These are phyloP conservation scores for Tetrapyrgos nigripes DNA, from an alignment of 1,284 basidiomycete species.

Conservation along the genomic window DNA sequence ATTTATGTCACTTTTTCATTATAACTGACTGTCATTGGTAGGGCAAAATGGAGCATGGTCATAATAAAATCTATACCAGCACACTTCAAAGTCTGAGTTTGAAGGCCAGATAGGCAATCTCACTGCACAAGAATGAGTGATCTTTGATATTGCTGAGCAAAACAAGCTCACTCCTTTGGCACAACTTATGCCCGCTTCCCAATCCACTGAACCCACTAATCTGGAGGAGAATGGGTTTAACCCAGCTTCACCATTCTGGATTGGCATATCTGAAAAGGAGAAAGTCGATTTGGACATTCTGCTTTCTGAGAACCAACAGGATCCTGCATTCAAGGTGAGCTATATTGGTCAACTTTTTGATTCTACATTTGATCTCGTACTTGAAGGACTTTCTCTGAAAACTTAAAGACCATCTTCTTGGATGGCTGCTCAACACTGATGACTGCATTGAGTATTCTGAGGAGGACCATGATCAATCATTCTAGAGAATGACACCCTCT, in stretches of 20 bases:
- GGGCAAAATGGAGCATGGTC: constrained; percentile 1
- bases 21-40: not conserved
- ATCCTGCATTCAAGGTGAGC: not conserved
- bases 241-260: not conserved
- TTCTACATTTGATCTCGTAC: not conserved
- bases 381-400: not conserved
- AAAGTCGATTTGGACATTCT: not conserved
- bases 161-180: not conserved
- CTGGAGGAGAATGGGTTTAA: not conserved
- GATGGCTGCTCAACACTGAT: not conserved
- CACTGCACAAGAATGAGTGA: not conserved
- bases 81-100: not conserved
- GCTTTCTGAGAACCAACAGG: not conserved
- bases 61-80: not conserved
- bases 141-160: not conserved
- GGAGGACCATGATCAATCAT: constrained; percentile 4
- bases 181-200: not conserved
- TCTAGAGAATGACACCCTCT: constrained; percentile 17
- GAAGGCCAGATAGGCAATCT: not conserved
- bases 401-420: constrained; percentile 6
- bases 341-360: not conserved
- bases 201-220: not conserved
- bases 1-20: not conserved
- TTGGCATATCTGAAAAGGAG: not conserved
- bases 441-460: not conserved